A percentile compares a stretch with the other conserved stretches of the same genome.
phyloP scores from a whole-genome alignment of 108 stramenopile species.

The Pseudonitzschia multistriata region DNA sequence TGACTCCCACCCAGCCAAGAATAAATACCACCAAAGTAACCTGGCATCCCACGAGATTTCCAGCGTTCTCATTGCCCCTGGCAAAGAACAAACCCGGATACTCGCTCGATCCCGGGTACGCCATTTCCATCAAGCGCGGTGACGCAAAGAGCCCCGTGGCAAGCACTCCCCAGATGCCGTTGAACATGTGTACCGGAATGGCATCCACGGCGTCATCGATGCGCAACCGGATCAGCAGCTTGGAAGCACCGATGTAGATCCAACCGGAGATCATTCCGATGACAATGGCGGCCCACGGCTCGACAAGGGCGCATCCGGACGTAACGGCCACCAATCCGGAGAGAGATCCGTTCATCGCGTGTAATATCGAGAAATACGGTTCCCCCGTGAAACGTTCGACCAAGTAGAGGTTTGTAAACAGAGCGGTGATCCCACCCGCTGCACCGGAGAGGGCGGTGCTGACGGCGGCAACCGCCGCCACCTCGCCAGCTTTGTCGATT shows the following conservation, averaged over 20 bases:
- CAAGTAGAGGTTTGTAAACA: slow-evolving; percentile 46
- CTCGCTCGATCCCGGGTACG: slow-evolving; percentile 40
- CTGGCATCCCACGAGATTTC: slow-evolving; percentile 68
- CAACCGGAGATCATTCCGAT: slow-evolving; percentile 78
- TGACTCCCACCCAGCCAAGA: slow-evolving; percentile 61
- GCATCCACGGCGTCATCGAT: slow-evolving; percentile 95
- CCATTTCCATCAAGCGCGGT: slow-evolving; percentile 31
- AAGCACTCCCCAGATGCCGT: slow-evolving; percentile 85
- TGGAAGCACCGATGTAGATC: slow-evolving; percentile 62
- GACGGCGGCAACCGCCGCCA: slow-evolving; percentile 75
- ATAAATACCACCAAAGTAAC: slow-evolving; percentile 66
- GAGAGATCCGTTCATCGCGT: slow-evolving; percentile 62
- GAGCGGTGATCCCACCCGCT: slow-evolving; percentile 45
- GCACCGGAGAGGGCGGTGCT: slow-evolving; percentile 68
- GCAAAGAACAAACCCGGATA: slow-evolving; percentile 76
- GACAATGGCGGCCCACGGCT: slow-evolving; percentile 81
- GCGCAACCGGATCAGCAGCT: slow-evolving; percentile 55
- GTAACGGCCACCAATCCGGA: slow-evolving; percentile 86
- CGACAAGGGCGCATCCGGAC: slow-evolving; percentile 73
- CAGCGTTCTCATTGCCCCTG: slow-evolving; percentile 41
- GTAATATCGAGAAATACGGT: slow-evolving; percentile 42
- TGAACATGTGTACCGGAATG: slow-evolving; percentile 85
- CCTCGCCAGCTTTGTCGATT: slow-evolving; percentile 32
- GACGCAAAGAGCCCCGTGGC: slow-evolving; percentile 75
- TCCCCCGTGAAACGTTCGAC: slow-evolving; percentile 50